phyloP scores from a whole-genome alignment of 345 rosid genomes.

The Pistacia vera region DNA sequence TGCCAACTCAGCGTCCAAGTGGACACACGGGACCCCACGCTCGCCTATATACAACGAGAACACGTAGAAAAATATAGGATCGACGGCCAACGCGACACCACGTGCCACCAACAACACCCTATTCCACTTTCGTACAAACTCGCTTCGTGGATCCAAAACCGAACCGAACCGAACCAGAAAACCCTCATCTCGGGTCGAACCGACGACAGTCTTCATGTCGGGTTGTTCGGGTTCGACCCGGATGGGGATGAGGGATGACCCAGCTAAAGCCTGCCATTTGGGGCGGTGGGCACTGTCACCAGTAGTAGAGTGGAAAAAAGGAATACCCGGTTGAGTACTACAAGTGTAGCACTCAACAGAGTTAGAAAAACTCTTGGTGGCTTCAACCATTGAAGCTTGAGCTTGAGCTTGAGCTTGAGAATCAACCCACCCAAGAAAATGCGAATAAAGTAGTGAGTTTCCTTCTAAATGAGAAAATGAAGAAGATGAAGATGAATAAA shows the following conservation, averaged over 20 bases:
- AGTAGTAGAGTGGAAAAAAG: slow-evolving; percentile 49
- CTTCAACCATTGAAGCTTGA: too few species aligned
- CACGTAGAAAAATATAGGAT: slow-evolving; percentile 88
- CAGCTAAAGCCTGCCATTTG: slow-evolving; percentile 46
- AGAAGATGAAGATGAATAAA: too few species aligned
- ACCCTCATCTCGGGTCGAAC: too few species aligned
- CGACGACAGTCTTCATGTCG: not conserved
- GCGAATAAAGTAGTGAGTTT: too few species aligned
- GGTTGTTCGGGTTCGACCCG: not conserved
- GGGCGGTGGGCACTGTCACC: slow-evolving; percentile 38
- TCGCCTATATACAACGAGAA: slow-evolving; percentile 51
- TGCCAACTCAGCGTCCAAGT: slow-evolving; percentile 78
- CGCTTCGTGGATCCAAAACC: slow-evolving; percentile 72
- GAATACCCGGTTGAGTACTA: slow-evolving; percentile 37
- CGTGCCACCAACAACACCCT: slow-evolving; percentile 72
- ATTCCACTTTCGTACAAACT: slow-evolving; percentile 74
- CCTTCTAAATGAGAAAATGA: too few species aligned
- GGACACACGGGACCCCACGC: slow-evolving; percentile 63
- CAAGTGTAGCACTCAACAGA: slow-evolving; percentile 37
- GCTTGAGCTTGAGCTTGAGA: too few species aligned
- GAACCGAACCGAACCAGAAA: slow-evolving; percentile 28
- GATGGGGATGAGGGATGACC: slow-evolving; percentile 39
- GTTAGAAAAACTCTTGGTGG: not conserved
- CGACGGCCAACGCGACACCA: slow-evolving; percentile 75
- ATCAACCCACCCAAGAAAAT: too few species aligned